Evolutionary conservation across 352 stramenopile species (phyloP), one percentile per base, ranked within the genome.

Genomic region (Phytophthora pluvialis): DNA sequence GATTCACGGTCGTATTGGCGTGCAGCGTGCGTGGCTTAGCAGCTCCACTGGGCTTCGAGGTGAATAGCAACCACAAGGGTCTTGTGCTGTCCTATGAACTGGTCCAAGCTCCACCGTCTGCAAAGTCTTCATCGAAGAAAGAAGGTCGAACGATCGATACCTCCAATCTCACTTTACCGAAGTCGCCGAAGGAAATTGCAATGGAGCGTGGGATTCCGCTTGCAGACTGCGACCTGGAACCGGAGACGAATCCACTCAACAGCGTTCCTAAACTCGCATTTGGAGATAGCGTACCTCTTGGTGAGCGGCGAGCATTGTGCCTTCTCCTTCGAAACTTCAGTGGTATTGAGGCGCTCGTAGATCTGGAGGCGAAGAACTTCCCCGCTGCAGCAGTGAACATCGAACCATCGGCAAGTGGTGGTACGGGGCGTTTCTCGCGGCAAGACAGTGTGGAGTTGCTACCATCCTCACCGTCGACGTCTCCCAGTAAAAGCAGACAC

Each of bases 11-110:
- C n/a, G 44, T 93, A 31, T 53, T 95, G 11, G 82, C 84, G 2
- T 93, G 86, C 39, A 79, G 67, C 21, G 81, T 93, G 10, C 72
- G 81, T 25, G 86, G 86, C 0, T 69, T 95, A 18, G 39, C 64
- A 0, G 76, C 58, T 5, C 84, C 81, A 11, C 61, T 95, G n/a
- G 84, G 86, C 0, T 66, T 93, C 15, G 84, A 93, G 33, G 44
- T 93, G 35, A 64, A 43, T 5, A 86, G 84, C 15, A 83, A 74
- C 29, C 86, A 95, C 60, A 90, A 91, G 35, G 86, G 86, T 6
- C 75, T 95, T 28, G 78, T 93, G 47, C 67, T 95, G 8, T 81
- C 82, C n/a, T 95, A 95, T 52, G 83, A 91, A 35, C 65, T 93
- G 5, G 44, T 88, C 25, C 60, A 64, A 26, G 16, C 40, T 50